Base-by-base conservation (phyloP, 73 alveolate genomes). In the Paramecium tetraurelia region DNA sequence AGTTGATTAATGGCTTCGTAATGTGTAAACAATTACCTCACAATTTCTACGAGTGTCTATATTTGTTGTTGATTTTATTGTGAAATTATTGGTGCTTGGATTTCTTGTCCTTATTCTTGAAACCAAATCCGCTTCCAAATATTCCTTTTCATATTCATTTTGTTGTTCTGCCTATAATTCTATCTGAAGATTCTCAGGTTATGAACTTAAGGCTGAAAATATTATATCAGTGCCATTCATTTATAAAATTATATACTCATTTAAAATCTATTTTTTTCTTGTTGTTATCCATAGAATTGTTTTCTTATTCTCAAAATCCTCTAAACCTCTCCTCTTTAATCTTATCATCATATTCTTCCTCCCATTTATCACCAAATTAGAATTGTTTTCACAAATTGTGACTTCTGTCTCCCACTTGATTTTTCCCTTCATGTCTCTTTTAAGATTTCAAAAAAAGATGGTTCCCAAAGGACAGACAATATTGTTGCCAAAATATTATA, bases 131-230 rank as follows among this genome's bases (percentile, higher is more conserved):
- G 38, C 63, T 31, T 70, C 85, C 53, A 70, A 72, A 33, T 72
- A 72, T n/a, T 72, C 86, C 40, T 33, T 36, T 72, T 72, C 59
- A 72, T 72, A 72, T 72, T 72, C 86, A 33, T 35, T 35, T 72
- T 20, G 18, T 36, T 35, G 46, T 72, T 72, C 57, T 38, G 63
- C 63, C 35, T 72, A 40, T 38, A 36, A 72, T 72, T 72, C 86
- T 4, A 63, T 21, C 31, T 63, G 24, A 27, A 63, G 21, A 63
- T 63, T 63, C 9, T 63, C 84, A 22, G 84, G 48, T 5, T 63
- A 27, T 63, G 20, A 63, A 63, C 38, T 59, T 24, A 59, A 29
- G 10, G 77, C 77, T 59, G 77, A 59, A 18, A 21, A 59, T 59
- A 59, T 59, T 24, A 59, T 59, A 48, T 53, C 27, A 20, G 69